Base-by-base conservation (phyloP, 2,329 filamentous ascomycete genomes). In the Xylariaceae sp. region DNA sequence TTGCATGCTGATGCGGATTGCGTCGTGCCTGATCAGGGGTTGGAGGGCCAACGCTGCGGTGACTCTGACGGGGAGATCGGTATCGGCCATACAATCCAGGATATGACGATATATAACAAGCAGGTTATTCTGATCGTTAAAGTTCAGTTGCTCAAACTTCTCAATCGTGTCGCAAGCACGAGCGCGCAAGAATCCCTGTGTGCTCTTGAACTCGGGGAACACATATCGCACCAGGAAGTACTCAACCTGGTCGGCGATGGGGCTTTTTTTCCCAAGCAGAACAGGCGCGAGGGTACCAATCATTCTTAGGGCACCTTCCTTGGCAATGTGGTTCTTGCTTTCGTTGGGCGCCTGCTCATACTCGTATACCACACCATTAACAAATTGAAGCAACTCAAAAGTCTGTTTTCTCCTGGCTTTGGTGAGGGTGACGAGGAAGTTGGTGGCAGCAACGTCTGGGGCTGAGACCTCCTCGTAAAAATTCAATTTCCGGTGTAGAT, bases 171-270 rank as follows among this genome's bases (percentile, higher is more conserved):
- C 93, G 72, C 94, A 99, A 60, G 94, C 94, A 59, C 94, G 87
- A 33, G 94, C 94, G 51, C 94, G 88, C 45, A 99, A 83, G 75
- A 92, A 97, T 34, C 93, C 94, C 67, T 96, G 89, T 13, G 84
- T 80, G 73, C 90, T 97, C 63, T 90, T 86, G 77, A 99, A 99
- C 66, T 99, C 94, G 43, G 94, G 94, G 77, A 99, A 97, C 51
- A 99, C 94, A 66, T 97, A 96, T 66, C 93, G 89, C 48, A 97
- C 93, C 61, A 99, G 88, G 79, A 99, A 99, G 72, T 96, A 97
- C 72, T 99, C 94, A 51, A 97, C 92, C 71, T 97, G 91, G 66
- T 96, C 89, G 34, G 93, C 94, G 60, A 99, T 97, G 1, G 94
- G 94, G 66, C 92, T 97, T 81, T 97, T 97, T 80, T 97, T 99